Percentiles rank a stretch among this genome's conserved stretches.
Evolutionary conservation across 2,329 filamentous ascomycete genomes (phyloP).

Genomic region (Exserohilum turcica): DNA sequence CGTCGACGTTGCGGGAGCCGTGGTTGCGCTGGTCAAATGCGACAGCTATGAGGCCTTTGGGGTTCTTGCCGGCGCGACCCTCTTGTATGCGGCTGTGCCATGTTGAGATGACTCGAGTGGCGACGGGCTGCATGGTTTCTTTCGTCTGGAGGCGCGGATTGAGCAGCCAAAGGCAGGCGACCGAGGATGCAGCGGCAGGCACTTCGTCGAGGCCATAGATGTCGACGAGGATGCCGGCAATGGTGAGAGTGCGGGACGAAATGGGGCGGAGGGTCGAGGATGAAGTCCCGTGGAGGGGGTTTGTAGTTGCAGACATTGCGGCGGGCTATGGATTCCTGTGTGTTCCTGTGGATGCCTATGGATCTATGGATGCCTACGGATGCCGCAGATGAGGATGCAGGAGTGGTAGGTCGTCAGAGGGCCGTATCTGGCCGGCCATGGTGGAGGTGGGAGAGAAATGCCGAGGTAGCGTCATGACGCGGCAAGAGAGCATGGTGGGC

Average conservation of each 20-base stretch:
- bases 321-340: too few relatives aligned
- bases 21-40: slow-evolving; percentile 95
- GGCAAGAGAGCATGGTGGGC: neutral
- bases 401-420: neutral
- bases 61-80: slow-evolving; percentile 30
- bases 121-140: slow-evolving; percentile 76
- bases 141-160: slow-evolving; percentile 76
- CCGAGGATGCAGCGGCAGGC: slow-evolving; percentile 55
- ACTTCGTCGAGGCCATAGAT: slow-evolving; percentile 83
- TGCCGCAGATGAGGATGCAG: neutral
- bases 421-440: neutral
- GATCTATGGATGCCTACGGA: neutral
- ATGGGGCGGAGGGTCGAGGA: slow-evolving; percentile 49
- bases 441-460: neutral
- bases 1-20: slow-evolving; percentile 71
- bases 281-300: slow-evolving; percentile 42
- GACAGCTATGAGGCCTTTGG: slow-evolving; percentile 73
- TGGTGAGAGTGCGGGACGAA: slow-evolving; percentile 69
- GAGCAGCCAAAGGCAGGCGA: slow-evolving; percentile 89
- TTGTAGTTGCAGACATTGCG: slow-evolving; percentile 42
- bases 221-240: slow-evolving; percentile 78
- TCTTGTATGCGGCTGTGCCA: slow-evolving; percentile 62
- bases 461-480: slow-evolving; percentile 7
- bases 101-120: slow-evolving; percentile 67
- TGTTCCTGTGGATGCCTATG: too few relatives aligned